A percentile compares a stretch with the other conserved stretches of the same genome.
Conservation (phyloP, 768 basidiomycete genomes). For the Coprinellus micaceus region DNA sequence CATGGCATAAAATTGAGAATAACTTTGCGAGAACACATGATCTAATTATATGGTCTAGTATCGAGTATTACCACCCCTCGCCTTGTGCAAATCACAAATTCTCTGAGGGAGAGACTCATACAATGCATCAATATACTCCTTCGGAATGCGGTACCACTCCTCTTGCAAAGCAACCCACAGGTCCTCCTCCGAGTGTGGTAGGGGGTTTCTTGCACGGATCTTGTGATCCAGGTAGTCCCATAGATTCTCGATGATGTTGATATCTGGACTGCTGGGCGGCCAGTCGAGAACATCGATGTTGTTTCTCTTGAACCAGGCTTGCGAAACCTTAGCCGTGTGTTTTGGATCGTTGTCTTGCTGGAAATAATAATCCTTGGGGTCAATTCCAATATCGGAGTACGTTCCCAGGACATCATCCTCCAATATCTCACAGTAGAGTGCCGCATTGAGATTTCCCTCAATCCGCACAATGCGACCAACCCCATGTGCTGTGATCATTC, state of each 20-base stretch:
- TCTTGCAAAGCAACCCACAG: constrained; percentile 19
- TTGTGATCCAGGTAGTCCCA: constrained; percentile 25
- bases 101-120: neutral
- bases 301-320: constrained; percentile 24
- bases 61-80: neutral
- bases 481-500: constrained; percentile 24
- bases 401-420: constrained; percentile 23
- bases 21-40: neutral
- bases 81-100: neutral
- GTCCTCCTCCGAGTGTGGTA: constrained; percentile 17
- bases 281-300: constrained; percentile 23
- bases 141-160: neutral
- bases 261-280: constrained; percentile 29
- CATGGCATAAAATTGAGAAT: neutral
- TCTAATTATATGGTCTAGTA: neutral
- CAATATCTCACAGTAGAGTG: constrained; percentile 24
- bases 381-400: constrained; percentile 18
- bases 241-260: constrained; percentile 31
- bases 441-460: constrained; percentile 26
- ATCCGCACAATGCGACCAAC: constrained; percentile 24
- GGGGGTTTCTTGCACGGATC: constrained; percentile 13
- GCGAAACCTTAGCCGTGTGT: constrained; percentile 24
- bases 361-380: constrained; percentile 17
- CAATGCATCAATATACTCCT: neutral
- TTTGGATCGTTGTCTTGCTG: constrained; percentile 34